Conservation (phyloP, 768 basidiomycete genomes). For the Podaxis sp. region DNA sequence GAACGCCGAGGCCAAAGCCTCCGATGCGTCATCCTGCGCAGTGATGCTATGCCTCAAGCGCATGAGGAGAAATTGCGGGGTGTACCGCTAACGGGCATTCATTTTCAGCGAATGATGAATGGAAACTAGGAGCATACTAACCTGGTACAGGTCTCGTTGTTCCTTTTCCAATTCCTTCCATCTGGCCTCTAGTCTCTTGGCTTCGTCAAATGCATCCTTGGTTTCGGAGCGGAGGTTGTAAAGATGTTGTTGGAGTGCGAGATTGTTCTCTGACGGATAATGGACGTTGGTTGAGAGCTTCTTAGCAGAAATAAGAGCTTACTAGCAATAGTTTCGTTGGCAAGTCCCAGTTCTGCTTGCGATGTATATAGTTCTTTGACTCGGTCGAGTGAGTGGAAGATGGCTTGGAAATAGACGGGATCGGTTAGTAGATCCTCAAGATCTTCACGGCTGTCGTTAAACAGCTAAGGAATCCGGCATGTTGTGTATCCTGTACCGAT, state of each 20-base stretch:
- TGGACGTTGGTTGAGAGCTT: conserved; percentile 8
- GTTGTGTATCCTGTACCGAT: neutral
- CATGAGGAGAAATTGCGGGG: conserved; percentile 85
- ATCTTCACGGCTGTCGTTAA: conserved; percentile 68
- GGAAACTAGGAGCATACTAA: conserved; percentile 27
- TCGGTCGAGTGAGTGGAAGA: conserved; percentile 74
- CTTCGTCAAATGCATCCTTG: conserved; percentile 84
- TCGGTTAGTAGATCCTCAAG: conserved; percentile 88
- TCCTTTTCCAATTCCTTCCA: conserved; percentile 90
- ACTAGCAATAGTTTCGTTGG: conserved; percentile 89
- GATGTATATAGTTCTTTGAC: conserved; percentile 76
- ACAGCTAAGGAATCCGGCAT: neutral
- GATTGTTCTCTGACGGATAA: conserved; percentile 60
- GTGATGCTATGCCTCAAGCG: conserved; percentile 86
- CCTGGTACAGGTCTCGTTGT: conserved; percentile 88
- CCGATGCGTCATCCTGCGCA: conserved; percentile 88
- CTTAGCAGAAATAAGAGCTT: conserved; percentile 29
- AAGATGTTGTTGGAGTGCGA: conserved; percentile 72
- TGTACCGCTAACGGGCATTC: conserved; percentile 60
- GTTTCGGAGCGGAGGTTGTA: conserved; percentile 80
- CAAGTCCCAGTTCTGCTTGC: conserved; percentile 75
- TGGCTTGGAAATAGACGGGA: conserved; percentile 81
- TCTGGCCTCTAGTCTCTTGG: conserved; percentile 73
- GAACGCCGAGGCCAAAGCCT: conserved; percentile 81
- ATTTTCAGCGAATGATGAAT: neutral